Conservation (phyloP, 1,284 basidiomycete species). For the Moniliophthora roreri region DNA sequence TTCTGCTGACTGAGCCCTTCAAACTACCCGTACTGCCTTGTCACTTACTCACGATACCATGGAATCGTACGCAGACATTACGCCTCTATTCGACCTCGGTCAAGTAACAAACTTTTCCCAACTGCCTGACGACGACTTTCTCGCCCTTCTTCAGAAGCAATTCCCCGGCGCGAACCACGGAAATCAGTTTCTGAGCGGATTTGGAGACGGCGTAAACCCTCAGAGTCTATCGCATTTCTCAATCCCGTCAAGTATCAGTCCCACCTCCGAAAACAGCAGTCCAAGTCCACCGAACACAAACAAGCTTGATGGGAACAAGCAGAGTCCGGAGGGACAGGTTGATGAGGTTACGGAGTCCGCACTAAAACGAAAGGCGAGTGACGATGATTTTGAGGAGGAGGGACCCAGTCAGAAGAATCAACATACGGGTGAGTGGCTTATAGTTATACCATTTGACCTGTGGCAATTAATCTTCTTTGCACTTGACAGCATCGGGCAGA, state of each 20-base stretch:
- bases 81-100: conserved; percentile 68
- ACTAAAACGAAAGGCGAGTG: conserved; percentile 74
- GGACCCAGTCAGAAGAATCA: conserved; percentile 65
- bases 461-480: neutral
- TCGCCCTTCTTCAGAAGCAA: conserved; percentile 75
- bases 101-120: conserved; percentile 62
- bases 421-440: conserved; percentile 51
- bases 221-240: conserved; percentile 46
- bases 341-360: conserved; percentile 42
- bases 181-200: conserved; percentile 17
- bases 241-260: conserved; percentile 41
- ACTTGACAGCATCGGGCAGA: conserved; percentile 27
- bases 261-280: conserved; percentile 68
- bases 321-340: conserved; percentile 24
- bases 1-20: neutral
- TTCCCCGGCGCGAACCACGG: conserved; percentile 40
- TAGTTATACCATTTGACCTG: neutral
- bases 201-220: conserved; percentile 51
- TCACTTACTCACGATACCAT: conserved; percentile 24
- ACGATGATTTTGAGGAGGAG: conserved; percentile 56
- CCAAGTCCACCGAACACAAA: conserved; percentile 53
- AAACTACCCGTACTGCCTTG: conserved; percentile 4
- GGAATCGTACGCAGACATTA: conserved; percentile 39
- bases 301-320: conserved; percentile 6
- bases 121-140: conserved; percentile 73